Evolutionary conservation across 164 flowering plant genomes (phyloP).

Genomic region (Stephania japonica): DNA sequence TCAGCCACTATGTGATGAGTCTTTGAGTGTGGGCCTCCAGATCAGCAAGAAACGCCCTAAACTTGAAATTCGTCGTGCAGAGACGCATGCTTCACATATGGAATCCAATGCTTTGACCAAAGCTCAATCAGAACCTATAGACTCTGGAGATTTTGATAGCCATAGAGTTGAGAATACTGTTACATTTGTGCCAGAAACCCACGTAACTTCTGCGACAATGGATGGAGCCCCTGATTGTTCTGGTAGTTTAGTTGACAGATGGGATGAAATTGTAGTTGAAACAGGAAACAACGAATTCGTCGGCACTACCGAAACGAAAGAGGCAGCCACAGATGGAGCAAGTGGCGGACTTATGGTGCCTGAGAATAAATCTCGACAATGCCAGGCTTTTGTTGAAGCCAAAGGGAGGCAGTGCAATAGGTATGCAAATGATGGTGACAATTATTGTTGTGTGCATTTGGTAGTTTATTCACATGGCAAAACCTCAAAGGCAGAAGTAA

Average conservation of each 20-base stretch:
- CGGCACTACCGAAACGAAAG: slow-evolving; percentile 28
- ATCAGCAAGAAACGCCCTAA: slow-evolving; percentile 74
- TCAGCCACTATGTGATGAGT: slow-evolving; percentile 31
- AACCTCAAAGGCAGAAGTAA: slow-evolving; percentile 38
- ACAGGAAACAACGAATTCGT: slow-evolving; percentile 31
- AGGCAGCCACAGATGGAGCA: slow-evolving; percentile 30
- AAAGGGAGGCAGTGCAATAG: slow-evolving; percentile 95
- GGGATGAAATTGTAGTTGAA: slow-evolving; percentile 62
- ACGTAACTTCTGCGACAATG: slow-evolving; percentile 21
- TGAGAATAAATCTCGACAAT: slow-evolving; percentile 56
- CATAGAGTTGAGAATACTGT: slow-evolving; percentile 25
- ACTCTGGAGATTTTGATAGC: slow-evolving; percentile 36
- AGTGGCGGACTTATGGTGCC: slow-evolving; percentile 23
- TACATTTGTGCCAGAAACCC: slow-evolving; percentile 20
- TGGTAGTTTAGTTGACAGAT: slow-evolving; percentile 29
- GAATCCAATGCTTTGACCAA: slow-evolving; percentile 26
- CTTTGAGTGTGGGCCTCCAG: slow-evolving; percentile 29
- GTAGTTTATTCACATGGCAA: slow-evolving; percentile 46
- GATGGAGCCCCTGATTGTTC: slow-evolving; percentile 21
- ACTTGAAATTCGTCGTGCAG: slow-evolving; percentile 97
- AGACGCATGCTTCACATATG: slow-evolving; percentile 39
- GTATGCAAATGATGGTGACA: slow-evolving; percentile 92
- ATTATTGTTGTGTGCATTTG: slow-evolving; percentile 92
- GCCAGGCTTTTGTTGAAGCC: slow-evolving; percentile 80
- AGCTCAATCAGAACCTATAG: slow-evolving; percentile 26